phyloP scores from a whole-genome alignment of 1,284 basidiomycete species.

The Puccinia polysora region DNA sequence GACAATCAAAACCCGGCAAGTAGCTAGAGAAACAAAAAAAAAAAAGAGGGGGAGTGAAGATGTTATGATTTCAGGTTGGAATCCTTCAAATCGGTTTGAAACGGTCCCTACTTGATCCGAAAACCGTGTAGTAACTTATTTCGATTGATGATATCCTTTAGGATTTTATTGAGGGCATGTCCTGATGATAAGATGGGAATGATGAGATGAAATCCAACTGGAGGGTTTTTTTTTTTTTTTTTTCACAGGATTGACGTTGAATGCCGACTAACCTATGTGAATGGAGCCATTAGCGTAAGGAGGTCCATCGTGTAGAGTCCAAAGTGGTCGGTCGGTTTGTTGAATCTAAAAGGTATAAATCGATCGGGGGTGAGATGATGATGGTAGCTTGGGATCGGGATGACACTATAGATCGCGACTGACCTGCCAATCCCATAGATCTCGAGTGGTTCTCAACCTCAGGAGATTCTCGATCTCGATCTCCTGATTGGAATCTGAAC shows the following conservation, averaged over 20 bases:
- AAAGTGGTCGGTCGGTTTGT: slow-evolving; percentile 64
- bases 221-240: slow-evolving; percentile 11
- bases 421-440: slow-evolving; percentile 84
- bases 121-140: slow-evolving; percentile 75
- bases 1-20: slow-evolving; percentile 96
- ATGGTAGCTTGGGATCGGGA: no score
- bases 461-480: slow-evolving; percentile 64
- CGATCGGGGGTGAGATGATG: no score
- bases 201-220: slow-evolving; percentile 19
- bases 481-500: no score
- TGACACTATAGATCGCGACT: no score
- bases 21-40: slow-evolving; percentile 61
- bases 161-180: slow-evolving; percentile 91
- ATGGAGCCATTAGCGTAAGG: slow-evolving; percentile 95
- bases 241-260: not conserved
- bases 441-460: slow-evolving; percentile 65
- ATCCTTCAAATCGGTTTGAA: not conserved
- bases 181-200: no score
- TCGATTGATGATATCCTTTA: slow-evolving; percentile 93
- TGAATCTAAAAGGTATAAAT: no score
- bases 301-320: slow-evolving; percentile 91
- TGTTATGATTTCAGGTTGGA: no score
- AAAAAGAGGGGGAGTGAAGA: slow-evolving; percentile 8
- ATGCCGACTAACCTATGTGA: slow-evolving; percentile 75
- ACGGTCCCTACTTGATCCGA: slow-evolving; percentile 65